A percentile compares a stretch with the other conserved stretches of the same genome.
phyloP scores from a whole-genome alignment of 2,329 filamentous ascomycete species.

The Penicillium psychrosexuale region DNA sequence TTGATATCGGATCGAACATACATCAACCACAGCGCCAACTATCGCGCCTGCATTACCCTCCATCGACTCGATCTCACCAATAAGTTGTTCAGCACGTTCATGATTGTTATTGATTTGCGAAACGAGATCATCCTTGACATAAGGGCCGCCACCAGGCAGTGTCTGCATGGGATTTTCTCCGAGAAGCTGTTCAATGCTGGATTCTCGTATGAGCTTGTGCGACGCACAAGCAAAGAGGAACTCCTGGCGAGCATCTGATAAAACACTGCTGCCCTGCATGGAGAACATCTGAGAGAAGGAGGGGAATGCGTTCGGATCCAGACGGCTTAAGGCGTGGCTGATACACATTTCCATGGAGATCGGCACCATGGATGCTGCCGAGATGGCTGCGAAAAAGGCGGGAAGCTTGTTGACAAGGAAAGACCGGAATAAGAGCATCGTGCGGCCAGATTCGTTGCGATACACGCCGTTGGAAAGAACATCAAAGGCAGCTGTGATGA shows the following conservation, averaged over 20 bases:
- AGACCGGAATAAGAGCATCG: slow-evolving; percentile 72
- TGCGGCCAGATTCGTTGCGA: slow-evolving; percentile 58
- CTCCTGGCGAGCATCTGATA: slow-evolving; percentile 69
- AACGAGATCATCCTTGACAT: slow-evolving; percentile 74
- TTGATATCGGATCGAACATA: slow-evolving; percentile 34
- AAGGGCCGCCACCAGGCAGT: slow-evolving; percentile 69
- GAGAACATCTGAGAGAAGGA: slow-evolving; percentile 64
- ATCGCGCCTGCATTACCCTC: slow-evolving; percentile 89
- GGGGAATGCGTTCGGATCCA: slow-evolving; percentile 62
- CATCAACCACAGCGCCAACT: slow-evolving; percentile 71
- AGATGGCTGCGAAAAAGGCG: slow-evolving; percentile 57
- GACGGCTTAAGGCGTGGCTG: slow-evolving; percentile 60
- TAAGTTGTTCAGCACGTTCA: slow-evolving; percentile 69
- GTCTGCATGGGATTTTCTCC: slow-evolving; percentile 81
- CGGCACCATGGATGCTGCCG: slow-evolving; percentile 56
- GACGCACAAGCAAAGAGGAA: slow-evolving; percentile 90
- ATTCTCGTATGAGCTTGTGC: slow-evolving; percentile 76
- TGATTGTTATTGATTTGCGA: slow-evolving; percentile 73
- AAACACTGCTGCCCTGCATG: slow-evolving; percentile 56
- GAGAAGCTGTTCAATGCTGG: slow-evolving; percentile 73
- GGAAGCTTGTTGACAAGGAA: slow-evolving; percentile 78
- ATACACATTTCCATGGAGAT: slow-evolving; percentile 63
- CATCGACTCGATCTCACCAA: slow-evolving; percentile 81
- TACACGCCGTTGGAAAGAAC: slow-evolving; percentile 83
- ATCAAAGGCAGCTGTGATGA: slow-evolving; percentile 87